Conservation (phyloP, 345 rosid genomes). For the Melastoma malabathricum region DNA sequence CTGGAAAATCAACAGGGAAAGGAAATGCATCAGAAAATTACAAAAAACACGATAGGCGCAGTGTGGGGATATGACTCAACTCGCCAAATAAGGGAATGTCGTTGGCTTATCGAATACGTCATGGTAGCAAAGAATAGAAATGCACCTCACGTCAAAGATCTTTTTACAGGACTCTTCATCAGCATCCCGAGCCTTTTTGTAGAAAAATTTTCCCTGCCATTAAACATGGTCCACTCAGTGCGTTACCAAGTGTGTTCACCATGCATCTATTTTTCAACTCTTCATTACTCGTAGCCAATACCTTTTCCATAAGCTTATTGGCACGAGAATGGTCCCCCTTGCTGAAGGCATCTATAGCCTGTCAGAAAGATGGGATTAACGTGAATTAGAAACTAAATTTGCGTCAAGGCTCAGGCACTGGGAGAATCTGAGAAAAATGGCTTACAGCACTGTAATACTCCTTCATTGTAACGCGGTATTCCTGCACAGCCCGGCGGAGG, state of each 20-base stretch:
- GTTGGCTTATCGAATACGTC: not conserved
- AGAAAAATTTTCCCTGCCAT: conserved; percentile 37
- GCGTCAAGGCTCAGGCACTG: not conserved
- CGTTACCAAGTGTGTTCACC: too few species aligned
- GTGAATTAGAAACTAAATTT: not conserved
- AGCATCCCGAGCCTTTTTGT: conserved; percentile 31
- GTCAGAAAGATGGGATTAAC: conserved; percentile 9
- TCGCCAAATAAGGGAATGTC: not conserved
- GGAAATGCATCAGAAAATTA: not conserved
- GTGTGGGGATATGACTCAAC: not conserved
- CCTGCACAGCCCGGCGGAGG: conserved; percentile 41
- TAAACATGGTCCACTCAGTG: not conserved
- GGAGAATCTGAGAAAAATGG: conserved; percentile 3
- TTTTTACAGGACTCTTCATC: conserved; percentile 37
- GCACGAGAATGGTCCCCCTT: conserved; percentile 28
- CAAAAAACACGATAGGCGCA: not conserved
- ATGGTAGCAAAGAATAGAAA: not conserved
- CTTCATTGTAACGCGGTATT: conserved; percentile 34
- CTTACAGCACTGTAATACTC: conserved; percentile 43
- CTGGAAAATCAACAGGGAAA: conserved; percentile 11
- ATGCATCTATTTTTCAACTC: not conserved
- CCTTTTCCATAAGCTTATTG: conserved; percentile 32
- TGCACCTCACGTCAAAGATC: conserved; percentile 28
- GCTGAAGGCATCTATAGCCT: conserved; percentile 39
- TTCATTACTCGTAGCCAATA: conserved; percentile 5